These are phyloP conservation scores for Biscogniauxia marginata DNA, from an alignment of 2,329 filamentous ascomycete species.

Conservation along the genomic window DNA sequence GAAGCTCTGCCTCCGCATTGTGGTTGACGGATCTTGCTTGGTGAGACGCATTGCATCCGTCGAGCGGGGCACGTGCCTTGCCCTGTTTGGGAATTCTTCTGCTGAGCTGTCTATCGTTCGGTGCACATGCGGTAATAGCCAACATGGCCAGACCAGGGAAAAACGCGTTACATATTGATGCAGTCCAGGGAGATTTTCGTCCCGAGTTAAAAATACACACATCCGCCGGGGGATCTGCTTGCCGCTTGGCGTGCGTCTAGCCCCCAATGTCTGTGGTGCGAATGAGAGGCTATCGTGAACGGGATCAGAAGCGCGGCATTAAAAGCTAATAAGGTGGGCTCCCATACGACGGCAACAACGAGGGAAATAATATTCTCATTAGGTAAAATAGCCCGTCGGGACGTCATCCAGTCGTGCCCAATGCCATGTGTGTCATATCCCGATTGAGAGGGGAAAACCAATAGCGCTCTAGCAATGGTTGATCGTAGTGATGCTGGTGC, in stretches of 20 bases:
- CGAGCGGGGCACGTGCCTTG: background rate
- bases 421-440: background rate
- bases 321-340: background rate
- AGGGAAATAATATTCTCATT: background rate
- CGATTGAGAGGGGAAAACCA: background rate
- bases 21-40: background rate
- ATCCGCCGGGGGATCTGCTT: background rate
- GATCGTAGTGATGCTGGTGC: background rate
- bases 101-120: background rate
- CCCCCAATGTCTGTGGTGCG: background rate
- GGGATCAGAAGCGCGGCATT: background rate
- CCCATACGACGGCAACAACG: background rate
- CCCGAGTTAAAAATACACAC: background rate
- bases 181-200: background rate
- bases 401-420: background rate
- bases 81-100: background rate
- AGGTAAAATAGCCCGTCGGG: background rate
- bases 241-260: background rate
- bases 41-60: background rate
- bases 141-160: background rate
- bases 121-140: too few species aligned
- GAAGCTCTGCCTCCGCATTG: background rate
- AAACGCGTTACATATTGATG: too few species aligned
- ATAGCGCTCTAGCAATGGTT: background rate
- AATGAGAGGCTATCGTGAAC: background rate